Percentiles rank a stretch among this genome's conserved stretches.
Conservation (phyloP, 352 stramenopile genomes). For the Salisapilia sapeloensis region DNA sequence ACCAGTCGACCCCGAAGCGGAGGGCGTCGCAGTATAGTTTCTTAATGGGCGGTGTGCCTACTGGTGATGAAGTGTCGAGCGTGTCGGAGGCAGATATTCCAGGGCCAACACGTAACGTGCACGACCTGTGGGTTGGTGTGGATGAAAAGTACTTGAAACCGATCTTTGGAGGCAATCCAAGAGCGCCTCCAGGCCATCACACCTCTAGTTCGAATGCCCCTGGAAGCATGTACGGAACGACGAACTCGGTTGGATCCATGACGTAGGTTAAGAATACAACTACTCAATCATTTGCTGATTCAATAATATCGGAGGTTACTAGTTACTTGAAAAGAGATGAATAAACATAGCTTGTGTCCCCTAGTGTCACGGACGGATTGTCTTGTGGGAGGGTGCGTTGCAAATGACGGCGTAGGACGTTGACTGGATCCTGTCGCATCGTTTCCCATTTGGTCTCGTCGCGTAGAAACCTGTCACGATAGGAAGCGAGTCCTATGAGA, state of each 20-base stretch:
- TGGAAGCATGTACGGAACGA: conserved; percentile 5
- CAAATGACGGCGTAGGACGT: conserved; percentile 37
- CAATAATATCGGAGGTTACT: neutral
- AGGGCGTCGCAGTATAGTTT: conserved; percentile 1
- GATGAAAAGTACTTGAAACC: conserved; percentile 55
- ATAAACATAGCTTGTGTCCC: conserved; percentile 40
- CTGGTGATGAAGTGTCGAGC: conserved; percentile 3
- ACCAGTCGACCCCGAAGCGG: neutral
- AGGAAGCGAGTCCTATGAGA: conserved; percentile 14
- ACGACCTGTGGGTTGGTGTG: conserved; percentile 30
- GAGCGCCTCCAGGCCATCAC: conserved; percentile 1
- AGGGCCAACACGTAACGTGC: conserved; percentile 12
- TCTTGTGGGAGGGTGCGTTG: conserved; percentile 33
- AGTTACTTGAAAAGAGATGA: conserved; percentile 32
- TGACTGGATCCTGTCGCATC: conserved; percentile 54
- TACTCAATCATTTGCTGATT: neutral
- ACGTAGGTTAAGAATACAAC: neutral
- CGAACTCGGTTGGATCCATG: conserved; percentile 1
- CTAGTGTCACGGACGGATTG: conserved; percentile 43
- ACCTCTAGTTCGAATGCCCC: conserved; percentile 5
- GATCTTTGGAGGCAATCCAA: conserved; percentile 32
- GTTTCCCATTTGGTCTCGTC: conserved; percentile 36
- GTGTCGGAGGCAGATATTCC: conserved; percentile 5
- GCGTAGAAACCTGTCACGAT: conserved; percentile 36
- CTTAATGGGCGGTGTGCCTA: conserved; percentile 2